phyloP scores from a whole-genome alignment of 345 rosid species.

The Leavenworthia alabamica region DNA sequence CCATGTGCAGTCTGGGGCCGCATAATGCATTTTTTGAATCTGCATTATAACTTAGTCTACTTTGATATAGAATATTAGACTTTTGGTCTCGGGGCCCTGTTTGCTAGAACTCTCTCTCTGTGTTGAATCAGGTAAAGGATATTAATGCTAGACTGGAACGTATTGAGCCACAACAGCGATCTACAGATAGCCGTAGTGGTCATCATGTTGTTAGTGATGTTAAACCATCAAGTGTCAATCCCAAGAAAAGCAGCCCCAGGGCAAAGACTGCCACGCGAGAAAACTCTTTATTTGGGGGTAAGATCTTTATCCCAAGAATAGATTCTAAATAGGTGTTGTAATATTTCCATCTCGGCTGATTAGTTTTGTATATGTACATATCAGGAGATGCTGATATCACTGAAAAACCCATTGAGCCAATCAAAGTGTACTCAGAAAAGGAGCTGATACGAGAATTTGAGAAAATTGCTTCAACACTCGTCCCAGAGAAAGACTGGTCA shows the following conservation, averaged over 20 bases:
- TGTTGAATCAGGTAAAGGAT: slow-evolving; percentile 72
- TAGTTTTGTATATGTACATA: slow-evolving; percentile 18
- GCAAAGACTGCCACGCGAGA: slow-evolving; percentile 75
- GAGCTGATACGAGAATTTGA: slow-evolving; percentile 91
- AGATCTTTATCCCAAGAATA: slow-evolving; percentile 13
- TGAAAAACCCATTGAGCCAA: slow-evolving; percentile 77
- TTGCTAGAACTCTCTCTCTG: neutral
- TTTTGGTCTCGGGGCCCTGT: neutral
- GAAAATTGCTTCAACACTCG: slow-evolving; percentile 74
- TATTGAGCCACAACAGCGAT: slow-evolving; percentile 68
- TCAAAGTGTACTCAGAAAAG: slow-evolving; percentile 89
- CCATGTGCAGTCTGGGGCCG: neutral
- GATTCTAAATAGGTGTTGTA: neutral
- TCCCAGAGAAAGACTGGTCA: slow-evolving; percentile 99
- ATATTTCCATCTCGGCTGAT: neutral
- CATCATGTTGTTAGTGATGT: slow-evolving; percentile 53
- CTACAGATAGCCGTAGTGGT: slow-evolving; percentile 51
- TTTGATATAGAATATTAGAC: neutral
- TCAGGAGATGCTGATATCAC: slow-evolving; percentile 73
- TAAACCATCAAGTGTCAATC: slow-evolving; percentile 49
- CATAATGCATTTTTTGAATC: neutral
- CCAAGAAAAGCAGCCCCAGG: slow-evolving; percentile 86
- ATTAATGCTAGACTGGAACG: slow-evolving; percentile 92
- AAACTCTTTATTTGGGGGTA: slow-evolving; percentile 87
- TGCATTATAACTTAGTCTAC: neutral